Conservation (phyloP, 352 stramenopile genomes). For the Phytophthora tubulina region DNA sequence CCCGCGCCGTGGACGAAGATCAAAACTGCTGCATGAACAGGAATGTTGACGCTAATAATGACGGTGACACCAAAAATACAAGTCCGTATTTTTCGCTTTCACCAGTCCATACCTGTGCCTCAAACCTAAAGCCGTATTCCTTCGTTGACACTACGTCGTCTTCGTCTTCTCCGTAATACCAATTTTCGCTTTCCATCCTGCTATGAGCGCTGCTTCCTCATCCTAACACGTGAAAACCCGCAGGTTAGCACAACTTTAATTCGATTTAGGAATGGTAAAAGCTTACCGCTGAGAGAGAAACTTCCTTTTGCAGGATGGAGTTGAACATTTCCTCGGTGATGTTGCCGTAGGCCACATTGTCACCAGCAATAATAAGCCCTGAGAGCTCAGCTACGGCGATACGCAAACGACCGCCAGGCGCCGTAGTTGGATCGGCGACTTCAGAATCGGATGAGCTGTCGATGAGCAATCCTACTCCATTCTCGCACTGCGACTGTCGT, state of each 20-base stretch:
- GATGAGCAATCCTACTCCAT: constrained; percentile 36
- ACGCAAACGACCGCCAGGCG: constrained; percentile 37
- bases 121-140: no score
- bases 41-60: no score
- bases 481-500: constrained; percentile 62
- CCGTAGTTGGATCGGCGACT: background rate
- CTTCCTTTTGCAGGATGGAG: constrained; percentile 52
- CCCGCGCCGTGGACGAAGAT: background rate
- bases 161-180: background rate
- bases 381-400: constrained; percentile 72
- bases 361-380: constrained; percentile 60
- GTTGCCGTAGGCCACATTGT: constrained; percentile 37
- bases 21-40: no score
- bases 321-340: constrained; percentile 55
- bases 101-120: no score
- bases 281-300: constrained; percentile 62
- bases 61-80: constrained; percentile 23
- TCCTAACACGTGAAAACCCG: constrained; percentile 9
- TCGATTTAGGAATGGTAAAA: background rate
- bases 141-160: no score
- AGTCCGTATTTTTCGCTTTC: background rate
- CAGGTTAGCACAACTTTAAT: background rate
- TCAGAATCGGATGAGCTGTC: background rate
- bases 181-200: constrained; percentile 34
- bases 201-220: constrained; percentile 26